A percentile compares a stretch with the other conserved stretches of the same genome.
Conservation (phyloP, 352 stramenopile species). For the Phytophthora litchii region DNA sequence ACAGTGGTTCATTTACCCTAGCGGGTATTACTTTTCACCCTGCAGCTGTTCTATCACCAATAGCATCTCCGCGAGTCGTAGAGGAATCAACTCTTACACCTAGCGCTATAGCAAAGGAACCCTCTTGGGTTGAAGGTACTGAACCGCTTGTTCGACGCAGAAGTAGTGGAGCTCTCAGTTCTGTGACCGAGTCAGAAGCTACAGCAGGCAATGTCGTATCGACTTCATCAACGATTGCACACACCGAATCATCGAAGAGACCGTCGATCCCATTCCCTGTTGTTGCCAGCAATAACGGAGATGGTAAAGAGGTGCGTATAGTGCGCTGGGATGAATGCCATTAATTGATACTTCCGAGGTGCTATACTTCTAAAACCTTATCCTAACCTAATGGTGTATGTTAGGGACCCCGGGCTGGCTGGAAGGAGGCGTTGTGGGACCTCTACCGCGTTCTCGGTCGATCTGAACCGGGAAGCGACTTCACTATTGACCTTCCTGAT, state of each 20-base stretch:
- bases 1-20: slow-evolving; percentile 51
- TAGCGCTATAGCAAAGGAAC: slow-evolving; percentile 47
- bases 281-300: slow-evolving; percentile 13
- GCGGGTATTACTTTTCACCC: slow-evolving; percentile 64
- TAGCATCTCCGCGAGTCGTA: slow-evolving; percentile 43
- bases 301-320: slow-evolving; percentile 53
- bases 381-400: slow-evolving; percentile 6
- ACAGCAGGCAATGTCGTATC: slow-evolving; percentile 29
- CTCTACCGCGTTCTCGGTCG: slow-evolving; percentile 68
- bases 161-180: slow-evolving; percentile 45
- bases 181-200: slow-evolving; percentile 38
- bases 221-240: slow-evolving; percentile 35
- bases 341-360: neutral
- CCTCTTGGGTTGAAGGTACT: slow-evolving; percentile 35
- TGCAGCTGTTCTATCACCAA: slow-evolving; percentile 49
- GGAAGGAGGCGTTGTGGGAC: slow-evolving; percentile 73
- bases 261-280: slow-evolving; percentile 20
- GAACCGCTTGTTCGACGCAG: slow-evolving; percentile 42
- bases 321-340: neutral
- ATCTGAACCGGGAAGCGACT: slow-evolving; percentile 67
- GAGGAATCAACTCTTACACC: slow-evolving; percentile 41
- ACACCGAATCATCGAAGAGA: slow-evolving; percentile 28
- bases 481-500: slow-evolving; percentile 73
- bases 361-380: too few relatives aligned
- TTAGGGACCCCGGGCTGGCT: slow-evolving; percentile 42